Evolutionary conservation across 106 monocot genomes (phyloP).

Genomic region (Posidonia australis): DNA sequence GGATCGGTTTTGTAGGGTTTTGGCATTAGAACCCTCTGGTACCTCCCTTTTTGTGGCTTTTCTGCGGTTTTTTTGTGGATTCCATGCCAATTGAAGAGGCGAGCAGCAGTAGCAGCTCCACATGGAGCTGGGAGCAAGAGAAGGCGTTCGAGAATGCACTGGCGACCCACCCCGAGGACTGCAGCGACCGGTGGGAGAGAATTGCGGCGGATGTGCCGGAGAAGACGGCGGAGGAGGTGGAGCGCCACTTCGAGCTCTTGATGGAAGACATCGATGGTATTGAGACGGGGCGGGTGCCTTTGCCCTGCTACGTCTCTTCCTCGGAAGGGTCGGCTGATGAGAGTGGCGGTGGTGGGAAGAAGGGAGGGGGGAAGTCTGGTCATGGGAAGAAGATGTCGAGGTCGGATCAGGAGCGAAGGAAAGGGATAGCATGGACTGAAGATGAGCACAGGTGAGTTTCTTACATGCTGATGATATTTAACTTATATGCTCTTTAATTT

Average conservation of each 20-base stretch:
- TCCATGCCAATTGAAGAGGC: conserved; percentile 36
- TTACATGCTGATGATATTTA: no score
- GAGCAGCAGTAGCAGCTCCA: conserved; percentile 34
- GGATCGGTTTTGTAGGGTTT: no score
- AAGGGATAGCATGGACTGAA: conserved; percentile 94
- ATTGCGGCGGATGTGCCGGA: conserved; percentile 47
- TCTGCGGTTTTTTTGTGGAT: neutral
- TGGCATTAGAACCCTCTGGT: no score
- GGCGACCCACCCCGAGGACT: conserved; percentile 30
- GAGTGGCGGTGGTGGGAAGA: conserved; percentile 15
- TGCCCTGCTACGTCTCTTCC: conserved; percentile 48
- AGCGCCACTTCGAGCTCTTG: conserved; percentile 58
- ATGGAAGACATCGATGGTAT: conserved; percentile 65
- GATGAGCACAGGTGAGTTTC: conserved; percentile 83
- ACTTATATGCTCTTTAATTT: neutral
- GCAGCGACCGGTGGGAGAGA: conserved; percentile 42
- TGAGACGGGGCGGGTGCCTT: conserved; percentile 58
- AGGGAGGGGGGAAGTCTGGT: conserved; percentile 29
- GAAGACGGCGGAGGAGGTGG: conserved; percentile 59
- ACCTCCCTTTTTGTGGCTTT: neutral
- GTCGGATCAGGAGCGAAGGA: conserved; percentile 71
- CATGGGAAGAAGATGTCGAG: conserved; percentile 47
- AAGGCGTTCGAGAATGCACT: conserved; percentile 82
- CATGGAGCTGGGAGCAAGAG: conserved; percentile 84
- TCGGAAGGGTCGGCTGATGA: conserved; percentile 29